Evolutionary conservation across 768 basidiomycete genomes (phyloP).

Genomic region (Cystofilobasidium macerans): DNA sequence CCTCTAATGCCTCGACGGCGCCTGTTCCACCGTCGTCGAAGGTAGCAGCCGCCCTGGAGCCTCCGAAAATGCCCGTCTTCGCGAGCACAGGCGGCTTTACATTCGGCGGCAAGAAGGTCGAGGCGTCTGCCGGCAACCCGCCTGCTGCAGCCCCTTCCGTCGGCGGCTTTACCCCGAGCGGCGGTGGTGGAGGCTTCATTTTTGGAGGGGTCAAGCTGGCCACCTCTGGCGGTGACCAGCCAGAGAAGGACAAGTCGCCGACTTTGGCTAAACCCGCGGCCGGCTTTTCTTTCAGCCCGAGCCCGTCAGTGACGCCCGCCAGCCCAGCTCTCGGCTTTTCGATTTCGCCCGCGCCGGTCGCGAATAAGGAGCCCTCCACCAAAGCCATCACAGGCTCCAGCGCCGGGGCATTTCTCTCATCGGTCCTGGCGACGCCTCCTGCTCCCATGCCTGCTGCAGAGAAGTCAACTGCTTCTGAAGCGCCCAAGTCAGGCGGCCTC

Average conservation of each 20-base stretch:
- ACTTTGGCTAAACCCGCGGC: neutral
- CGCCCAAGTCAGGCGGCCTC: conserved; percentile 3
- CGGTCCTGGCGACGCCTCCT: conserved; percentile 9
- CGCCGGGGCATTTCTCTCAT: conserved; percentile 13
- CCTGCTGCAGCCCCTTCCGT: no score
- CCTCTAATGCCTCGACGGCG: neutral
- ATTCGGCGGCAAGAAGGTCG: conserved; percentile 19
- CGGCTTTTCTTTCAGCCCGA: neutral
- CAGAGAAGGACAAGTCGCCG: no score
- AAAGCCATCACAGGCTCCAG: neutral
- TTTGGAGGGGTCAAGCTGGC: conserved; percentile 6
- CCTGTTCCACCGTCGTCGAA: neutral
- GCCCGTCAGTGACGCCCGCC: neutral
- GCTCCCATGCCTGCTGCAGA: neutral
- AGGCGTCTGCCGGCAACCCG: neutral
- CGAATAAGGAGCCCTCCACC: neutral
- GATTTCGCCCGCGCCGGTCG: neutral
- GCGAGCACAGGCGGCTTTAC: conserved; percentile 10
- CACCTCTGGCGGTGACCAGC: neutral
- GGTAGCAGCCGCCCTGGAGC: neutral
- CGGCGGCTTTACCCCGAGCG: no score
- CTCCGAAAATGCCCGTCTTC: neutral
- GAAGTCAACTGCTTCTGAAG: neutral
- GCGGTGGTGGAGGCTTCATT: conserved; percentile 14
- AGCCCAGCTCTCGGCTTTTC: neutral